Evolutionary conservation across 441 rosid genomes (phyloP).

Genomic region (Syzygium malaccense): DNA sequence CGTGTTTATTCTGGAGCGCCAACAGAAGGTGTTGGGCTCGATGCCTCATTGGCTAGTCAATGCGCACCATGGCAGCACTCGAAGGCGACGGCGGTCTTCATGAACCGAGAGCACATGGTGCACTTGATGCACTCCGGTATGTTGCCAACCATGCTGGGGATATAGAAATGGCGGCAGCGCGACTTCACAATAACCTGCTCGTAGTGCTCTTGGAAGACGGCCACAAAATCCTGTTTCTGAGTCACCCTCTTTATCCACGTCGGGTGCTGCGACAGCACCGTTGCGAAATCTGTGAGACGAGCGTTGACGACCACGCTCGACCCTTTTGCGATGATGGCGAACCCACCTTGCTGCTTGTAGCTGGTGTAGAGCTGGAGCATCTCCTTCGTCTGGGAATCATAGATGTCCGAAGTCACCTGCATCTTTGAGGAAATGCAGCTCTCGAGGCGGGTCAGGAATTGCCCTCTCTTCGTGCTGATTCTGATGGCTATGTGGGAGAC

Average conservation of each 20-base stretch:
- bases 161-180: background rate
- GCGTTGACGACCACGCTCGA: background rate
- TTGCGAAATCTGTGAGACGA: background rate
- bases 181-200: background rate
- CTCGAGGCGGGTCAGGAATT: background rate
- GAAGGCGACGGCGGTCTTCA: background rate
- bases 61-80: background rate
- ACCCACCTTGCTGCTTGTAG: background rate
- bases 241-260: background rate
- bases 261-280: background rate
- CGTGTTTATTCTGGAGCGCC: background rate
- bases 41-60: background rate
- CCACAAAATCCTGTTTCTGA: background rate
- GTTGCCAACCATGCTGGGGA: background rate
- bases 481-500: too few relatives aligned
- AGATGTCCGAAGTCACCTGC: background rate
- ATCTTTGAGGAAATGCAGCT: background rate
- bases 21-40: background rate
- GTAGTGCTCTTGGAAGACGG: background rate
- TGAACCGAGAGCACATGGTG: fast-evolving
- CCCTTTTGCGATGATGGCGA: background rate
- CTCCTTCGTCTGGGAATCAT: background rate
- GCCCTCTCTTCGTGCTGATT: background rate
- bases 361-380: background rate
- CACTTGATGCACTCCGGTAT: background rate